phyloP scores from a whole-genome alignment of 345 rosid species.

The Adansonia digitata region DNA sequence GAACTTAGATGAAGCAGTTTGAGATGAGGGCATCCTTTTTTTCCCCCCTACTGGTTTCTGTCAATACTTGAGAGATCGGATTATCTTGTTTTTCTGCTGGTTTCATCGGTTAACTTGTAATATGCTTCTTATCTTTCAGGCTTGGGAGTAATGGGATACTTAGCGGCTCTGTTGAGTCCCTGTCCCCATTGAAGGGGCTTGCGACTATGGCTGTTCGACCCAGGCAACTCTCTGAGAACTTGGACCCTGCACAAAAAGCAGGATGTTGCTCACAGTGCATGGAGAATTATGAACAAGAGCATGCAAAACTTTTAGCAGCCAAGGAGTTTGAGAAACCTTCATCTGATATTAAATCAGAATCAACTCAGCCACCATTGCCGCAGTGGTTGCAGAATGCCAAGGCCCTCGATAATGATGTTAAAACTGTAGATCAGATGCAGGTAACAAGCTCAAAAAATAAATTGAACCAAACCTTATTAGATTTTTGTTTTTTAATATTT shows the following conservation, averaged over 20 bases:
- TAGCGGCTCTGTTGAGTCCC: constrained; percentile 47
- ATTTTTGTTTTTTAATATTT: neutral
- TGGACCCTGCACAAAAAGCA: constrained; percentile 36
- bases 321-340: constrained; percentile 38
- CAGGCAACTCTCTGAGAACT: constrained; percentile 38
- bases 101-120: neutral
- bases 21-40: neutral
- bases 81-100: neutral
- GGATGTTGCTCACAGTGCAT: constrained; percentile 64
- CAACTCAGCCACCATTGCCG: constrained; percentile 45
- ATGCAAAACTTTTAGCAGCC: constrained; percentile 31
- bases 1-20: neutral
- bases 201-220: constrained; percentile 29
- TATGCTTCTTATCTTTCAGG: constrained; percentile 32
- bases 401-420: constrained; percentile 28
- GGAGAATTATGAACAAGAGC: constrained; percentile 61
- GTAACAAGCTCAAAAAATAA: constrained; percentile 21
- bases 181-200: constrained; percentile 49
- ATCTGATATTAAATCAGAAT: constrained; percentile 41
- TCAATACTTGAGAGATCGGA: neutral
- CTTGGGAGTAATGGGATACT: constrained; percentile 51
- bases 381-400: constrained; percentile 78
- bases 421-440: constrained; percentile 34
- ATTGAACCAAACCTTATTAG: neutral
- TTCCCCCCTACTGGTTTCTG: neutral